These are phyloP conservation scores for Paramecium pentaurelia DNA, from an alignment of 73 alveolate species.

Conservation along the genomic window DNA sequence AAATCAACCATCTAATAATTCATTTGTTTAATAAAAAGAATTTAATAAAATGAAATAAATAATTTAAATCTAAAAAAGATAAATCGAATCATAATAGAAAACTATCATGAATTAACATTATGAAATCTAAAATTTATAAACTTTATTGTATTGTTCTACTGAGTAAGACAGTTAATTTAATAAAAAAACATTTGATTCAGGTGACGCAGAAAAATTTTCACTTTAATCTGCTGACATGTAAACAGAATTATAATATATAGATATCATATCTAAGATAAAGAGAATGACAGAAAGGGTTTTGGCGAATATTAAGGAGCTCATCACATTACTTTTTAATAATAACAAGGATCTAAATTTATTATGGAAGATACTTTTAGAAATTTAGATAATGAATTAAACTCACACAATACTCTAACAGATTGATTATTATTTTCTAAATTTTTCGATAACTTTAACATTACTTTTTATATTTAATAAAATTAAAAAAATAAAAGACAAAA, in stretches of 20 bases:
- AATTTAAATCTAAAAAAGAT: neutral
- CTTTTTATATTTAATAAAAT: neutral
- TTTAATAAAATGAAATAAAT: neutral
- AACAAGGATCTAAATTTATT: neutral
- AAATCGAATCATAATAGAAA: constrained; percentile 35
- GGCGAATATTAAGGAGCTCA: neutral
- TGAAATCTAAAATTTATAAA: constrained; percentile 22
- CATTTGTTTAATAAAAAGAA: neutral
- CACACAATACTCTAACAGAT: neutral
- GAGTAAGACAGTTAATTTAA: neutral
- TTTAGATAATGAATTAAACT: neutral
- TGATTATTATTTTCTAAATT: neutral
- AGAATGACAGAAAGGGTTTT: neutral
- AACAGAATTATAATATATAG: neutral
- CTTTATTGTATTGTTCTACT: neutral
- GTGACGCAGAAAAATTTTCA: neutral
- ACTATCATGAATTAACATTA: constrained; percentile 41
- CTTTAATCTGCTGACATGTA: neutral
- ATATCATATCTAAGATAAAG: neutral
- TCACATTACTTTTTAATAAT: neutral
- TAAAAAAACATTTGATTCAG: neutral
- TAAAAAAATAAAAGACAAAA: neutral
- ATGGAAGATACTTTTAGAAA: constrained; percentile 29
- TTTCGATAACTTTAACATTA: neutral
- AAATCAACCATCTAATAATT: neutral